Evolutionary conservation across 2,329 filamentous ascomycete genomes (phyloP).

Genomic region (Aspergillus pseudoterreus): DNA sequence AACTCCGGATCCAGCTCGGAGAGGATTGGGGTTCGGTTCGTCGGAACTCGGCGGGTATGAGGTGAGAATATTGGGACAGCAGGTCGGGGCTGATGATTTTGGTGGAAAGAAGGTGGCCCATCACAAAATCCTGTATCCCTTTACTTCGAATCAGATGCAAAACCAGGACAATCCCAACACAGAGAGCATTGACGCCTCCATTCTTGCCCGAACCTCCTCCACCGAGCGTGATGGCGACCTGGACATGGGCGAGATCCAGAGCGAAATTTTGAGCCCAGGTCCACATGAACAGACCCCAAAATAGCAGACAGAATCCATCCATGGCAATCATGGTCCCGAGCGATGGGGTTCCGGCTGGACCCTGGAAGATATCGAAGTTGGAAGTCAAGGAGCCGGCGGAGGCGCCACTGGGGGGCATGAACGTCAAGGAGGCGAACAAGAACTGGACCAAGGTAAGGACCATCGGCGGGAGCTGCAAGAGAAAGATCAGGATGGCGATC

Average conservation of each 20-base stretch:
- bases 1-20: conserved; percentile 44
- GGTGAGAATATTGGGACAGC: conserved; percentile 40
- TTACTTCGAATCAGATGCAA: conserved; percentile 45
- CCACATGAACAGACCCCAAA: conserved; percentile 81
- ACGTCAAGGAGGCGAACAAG: conserved; percentile 87
- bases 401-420: conserved; percentile 77
- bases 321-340: conserved; percentile 79
- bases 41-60: conserved; percentile 43
- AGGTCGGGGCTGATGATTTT: conserved; percentile 43
- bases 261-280: conserved; percentile 82
- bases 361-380: conserved; percentile 87
- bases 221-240: conserved; percentile 86
- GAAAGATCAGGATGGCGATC: conserved; percentile 91
- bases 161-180: conserved; percentile 44
- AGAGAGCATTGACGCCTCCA: conserved; percentile 43
- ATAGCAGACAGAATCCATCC: conserved; percentile 74
- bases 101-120: conserved; percentile 42
- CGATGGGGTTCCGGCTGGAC: conserved; percentile 79
- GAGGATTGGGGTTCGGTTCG: conserved; percentile 39
- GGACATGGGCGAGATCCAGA: conserved; percentile 84
- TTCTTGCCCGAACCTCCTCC: conserved; percentile 61
- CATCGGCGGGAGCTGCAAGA: conserved; percentile 86
- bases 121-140: conserved; percentile 49
- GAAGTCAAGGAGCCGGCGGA: conserved; percentile 72
- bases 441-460: conserved; percentile 86